phyloP scores from a whole-genome alignment of 179 eudicot species.

The Carnegiea gigantea region DNA sequence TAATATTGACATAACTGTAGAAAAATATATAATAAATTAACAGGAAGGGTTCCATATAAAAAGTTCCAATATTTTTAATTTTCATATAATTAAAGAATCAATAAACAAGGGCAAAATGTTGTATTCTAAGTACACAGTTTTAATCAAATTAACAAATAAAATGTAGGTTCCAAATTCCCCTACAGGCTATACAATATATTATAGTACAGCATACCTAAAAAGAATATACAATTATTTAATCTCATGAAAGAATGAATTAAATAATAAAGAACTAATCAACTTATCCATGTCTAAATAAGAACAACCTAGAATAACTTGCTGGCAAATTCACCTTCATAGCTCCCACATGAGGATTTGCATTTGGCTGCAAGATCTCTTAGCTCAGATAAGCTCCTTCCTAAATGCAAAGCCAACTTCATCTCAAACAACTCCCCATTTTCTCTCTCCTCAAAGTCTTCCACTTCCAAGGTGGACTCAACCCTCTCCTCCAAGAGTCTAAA shows the following conservation, averaged over 20 bases:
- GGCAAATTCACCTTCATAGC: constrained; percentile 18
- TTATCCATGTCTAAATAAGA: background rate
- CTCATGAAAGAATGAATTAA: background rate
- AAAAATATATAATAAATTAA: too few species aligned
- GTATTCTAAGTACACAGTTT: background rate
- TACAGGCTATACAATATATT: background rate
- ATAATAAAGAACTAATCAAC: background rate
- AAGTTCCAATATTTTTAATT: too few species aligned
- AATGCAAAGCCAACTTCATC: constrained; percentile 57
- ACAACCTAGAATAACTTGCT: constrained; percentile 16
- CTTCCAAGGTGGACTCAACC: constrained; percentile 37
- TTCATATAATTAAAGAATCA: background rate
- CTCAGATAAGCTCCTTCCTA: constrained; percentile 68
- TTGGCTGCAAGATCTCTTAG: constrained; percentile 46
- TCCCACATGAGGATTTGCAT: constrained; percentile 15
- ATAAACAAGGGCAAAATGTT: background rate
- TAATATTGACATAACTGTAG: too few species aligned
- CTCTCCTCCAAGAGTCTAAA: constrained; percentile 46
- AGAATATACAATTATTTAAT: background rate
- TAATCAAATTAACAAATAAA: too few species aligned
- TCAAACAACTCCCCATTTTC: constrained; percentile 64
- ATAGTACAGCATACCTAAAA: background rate
- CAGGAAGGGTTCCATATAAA: too few species aligned
- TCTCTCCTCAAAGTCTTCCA: constrained; percentile 26
- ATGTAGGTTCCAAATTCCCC: too few species aligned